Base-by-base conservation (phyloP, 805 yeast species). In the Candida orba region DNA sequence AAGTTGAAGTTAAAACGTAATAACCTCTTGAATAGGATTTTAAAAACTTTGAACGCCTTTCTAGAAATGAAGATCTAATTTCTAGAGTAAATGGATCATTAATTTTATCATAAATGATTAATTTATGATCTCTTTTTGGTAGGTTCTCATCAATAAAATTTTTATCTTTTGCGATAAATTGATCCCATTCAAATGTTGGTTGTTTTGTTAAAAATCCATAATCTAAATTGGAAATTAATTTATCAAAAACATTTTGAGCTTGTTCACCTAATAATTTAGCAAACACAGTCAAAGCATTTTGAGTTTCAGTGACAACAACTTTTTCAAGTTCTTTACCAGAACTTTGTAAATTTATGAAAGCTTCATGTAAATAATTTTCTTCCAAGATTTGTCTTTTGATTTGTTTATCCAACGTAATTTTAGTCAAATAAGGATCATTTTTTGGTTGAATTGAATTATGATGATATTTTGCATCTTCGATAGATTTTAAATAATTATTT, bases 21-120 rank as follows among this genome's bases (percentile, higher is more conserved):
- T 84, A 93, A 4, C 93, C 95, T 49, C 80, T 75, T 4, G 95
- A 78, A 64, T 89, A 93, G n/a, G 91, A 83, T 68, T 90, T 90
- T 51, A 93, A 71, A 61, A 79, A 90, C 69, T 91, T 91, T 7
- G 97, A 86, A 56, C 95, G 75, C 62, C 96, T 76, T 63, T 93
- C 98, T 50, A 91, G 70, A 50, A 72, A 76, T 3, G 97, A 96
- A 12, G 88, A 76, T 42, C 87, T 76, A 33, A 90, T 73, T 51
- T 78, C 81, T 41, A 63, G 67, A 13, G 90, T 77, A 50, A 87
- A 68, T 12, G 88, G 78, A 43, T 88, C 84, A 54, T 73, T 73
- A 57, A 78, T 85, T 57, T 81, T 73, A 27, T 79, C 79, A 58
- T 88, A 90, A 9, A 60, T 58, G 40, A 89, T 73, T 46, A 81